Base-by-base conservation (phyloP, 306 rosid species). In the Lathyrus tuberosus region DNA sequence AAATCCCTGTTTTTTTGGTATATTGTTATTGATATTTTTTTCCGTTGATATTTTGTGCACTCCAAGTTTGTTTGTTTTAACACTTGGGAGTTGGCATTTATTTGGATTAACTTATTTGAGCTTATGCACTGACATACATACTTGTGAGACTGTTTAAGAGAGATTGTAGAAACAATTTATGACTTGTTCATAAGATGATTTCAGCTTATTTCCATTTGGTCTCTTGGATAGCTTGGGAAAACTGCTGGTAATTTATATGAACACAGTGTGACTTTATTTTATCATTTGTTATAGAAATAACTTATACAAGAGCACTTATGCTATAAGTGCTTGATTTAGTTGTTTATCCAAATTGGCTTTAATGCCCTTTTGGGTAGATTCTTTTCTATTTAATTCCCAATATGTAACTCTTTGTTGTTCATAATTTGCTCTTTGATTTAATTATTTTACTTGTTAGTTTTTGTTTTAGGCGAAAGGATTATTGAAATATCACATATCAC, bases 381-480 rank as follows among this genome's bases (percentile, higher is more conserved):
- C 20, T 48, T 44, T 46, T 74, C 76, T 63, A 14, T 57, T 71
- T 63, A 63, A 7, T 49, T 73, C 56, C 62, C 37, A 16, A 46
- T 22, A 15, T 12, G 11, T 20, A 57, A 62, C 17, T 5, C 5
- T 65, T 33, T 24, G 28, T 31, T n/a, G 46, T 48, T 59, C 64
- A 26, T 47, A 28, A 40, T 37, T 10, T 35, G 37, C 17, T 20
- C 17, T 58, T 65, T 30, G 38, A 12, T 58, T 28, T 48, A 11
- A 22, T 52, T 18, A 4, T 4, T 8, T 44, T 10, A 10, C 65
- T 6, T 10, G 30, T 42, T 78, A 53, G 41, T 18, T 38, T 72
- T 38, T 49, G 70, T 46, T 69, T 69, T 61, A 13, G 8, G 59
- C 28, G 14, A 10, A 6, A 31, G 20, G 35, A 69, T 10, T 49